Evolutionary conservation across 108 stramenopile species (phyloP).

Genomic region (Nitzschia sp.): DNA sequence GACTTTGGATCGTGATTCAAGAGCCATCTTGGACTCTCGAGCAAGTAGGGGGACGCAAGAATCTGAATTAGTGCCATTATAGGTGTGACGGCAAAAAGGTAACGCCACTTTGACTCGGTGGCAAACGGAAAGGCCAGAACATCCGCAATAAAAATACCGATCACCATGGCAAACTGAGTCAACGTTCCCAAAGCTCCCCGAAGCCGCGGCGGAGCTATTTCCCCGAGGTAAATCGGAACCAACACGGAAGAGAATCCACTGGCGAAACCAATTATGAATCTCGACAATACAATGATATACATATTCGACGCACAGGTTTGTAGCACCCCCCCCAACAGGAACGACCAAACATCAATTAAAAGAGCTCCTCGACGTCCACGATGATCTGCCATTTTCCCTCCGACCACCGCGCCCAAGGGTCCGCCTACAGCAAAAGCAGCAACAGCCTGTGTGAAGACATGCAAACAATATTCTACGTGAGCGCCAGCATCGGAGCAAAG

Average conservation of each 20-base stretch:
- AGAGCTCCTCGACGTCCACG: constrained; percentile 77
- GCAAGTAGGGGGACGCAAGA: constrained; percentile 71
- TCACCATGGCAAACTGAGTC: constrained; percentile 92
- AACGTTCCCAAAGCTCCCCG: constrained; percentile 94
- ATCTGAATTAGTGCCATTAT: constrained; percentile 75
- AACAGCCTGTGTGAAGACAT: no score
- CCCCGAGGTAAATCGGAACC: constrained; percentile 96
- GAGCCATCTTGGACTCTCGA: constrained; percentile 93
- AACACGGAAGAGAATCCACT: constrained; percentile 85
- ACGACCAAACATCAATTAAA: constrained; percentile 66
- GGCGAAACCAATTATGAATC: constrained; percentile 91
- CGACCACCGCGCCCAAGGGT: constrained; percentile 70
- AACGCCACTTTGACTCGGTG: constrained; percentile 66
- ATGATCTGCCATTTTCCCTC: constrained; percentile 63
- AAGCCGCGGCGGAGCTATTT: constrained; percentile 89
- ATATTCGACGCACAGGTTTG: constrained; percentile 72
- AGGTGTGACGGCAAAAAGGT: constrained; percentile 82
- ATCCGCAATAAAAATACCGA: constrained; percentile 88
- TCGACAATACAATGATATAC: constrained; percentile 65
- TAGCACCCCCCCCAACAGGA: constrained; percentile 67
- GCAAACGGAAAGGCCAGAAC: constrained; percentile 82
- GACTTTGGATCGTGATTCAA: constrained; percentile 73
- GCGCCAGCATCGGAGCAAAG: background rate
- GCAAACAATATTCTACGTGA: background rate
- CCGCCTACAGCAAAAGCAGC: constrained; percentile 57